Evolutionary conservation across 1,284 basidiomycete species (phyloP).

Genomic region (Microstroma glucosiphilum): DNA sequence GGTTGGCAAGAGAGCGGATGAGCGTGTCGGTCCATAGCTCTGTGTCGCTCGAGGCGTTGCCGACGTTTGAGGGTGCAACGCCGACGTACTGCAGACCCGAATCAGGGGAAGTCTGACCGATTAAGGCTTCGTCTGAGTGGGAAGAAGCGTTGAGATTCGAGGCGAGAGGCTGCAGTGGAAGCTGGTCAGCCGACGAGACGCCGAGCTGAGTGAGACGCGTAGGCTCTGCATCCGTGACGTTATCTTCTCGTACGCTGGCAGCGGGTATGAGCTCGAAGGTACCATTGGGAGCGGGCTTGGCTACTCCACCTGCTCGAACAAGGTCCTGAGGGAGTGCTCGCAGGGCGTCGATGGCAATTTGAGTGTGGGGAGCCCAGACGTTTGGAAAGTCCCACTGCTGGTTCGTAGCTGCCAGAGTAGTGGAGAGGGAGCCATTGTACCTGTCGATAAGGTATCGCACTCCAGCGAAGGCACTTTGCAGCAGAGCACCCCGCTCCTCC

Average conservation of each 20-base stretch:
- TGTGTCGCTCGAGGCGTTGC: conserved; percentile 57
- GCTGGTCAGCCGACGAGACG: conserved; percentile 58
- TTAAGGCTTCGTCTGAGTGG: conserved; percentile 18
- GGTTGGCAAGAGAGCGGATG: conserved; percentile 67
- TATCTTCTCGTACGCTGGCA: conserved; percentile 27
- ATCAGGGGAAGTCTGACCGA: conserved; percentile 55
- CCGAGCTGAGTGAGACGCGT: conserved; percentile 61
- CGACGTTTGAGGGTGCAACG: conserved; percentile 65
- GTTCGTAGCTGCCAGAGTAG: conserved; percentile 69
- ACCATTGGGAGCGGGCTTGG: conserved; percentile 55
- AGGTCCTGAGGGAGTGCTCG: conserved; percentile 65
- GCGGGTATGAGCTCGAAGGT: conserved; percentile 66
- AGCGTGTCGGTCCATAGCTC: conserved; percentile 66
- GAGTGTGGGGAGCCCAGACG: conserved; percentile 31
- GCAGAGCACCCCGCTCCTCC: conserved; percentile 19
- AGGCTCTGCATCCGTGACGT: conserved; percentile 7
- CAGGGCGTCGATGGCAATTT: conserved; percentile 73
- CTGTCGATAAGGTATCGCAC: conserved; percentile 71
- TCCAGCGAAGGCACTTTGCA: conserved; percentile 62
- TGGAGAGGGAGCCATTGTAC: conserved; percentile 74
- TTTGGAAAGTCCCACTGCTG: conserved; percentile 65
- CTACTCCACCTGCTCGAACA: conserved; percentile 56
- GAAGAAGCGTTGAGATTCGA: conserved; percentile 54
- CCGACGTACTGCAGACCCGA: conserved; percentile 16
- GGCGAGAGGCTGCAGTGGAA: conserved; percentile 64